Base-by-base conservation (phyloP, 176 grass and related monocot genomes). In the Cymbopogon citratus region DNA sequence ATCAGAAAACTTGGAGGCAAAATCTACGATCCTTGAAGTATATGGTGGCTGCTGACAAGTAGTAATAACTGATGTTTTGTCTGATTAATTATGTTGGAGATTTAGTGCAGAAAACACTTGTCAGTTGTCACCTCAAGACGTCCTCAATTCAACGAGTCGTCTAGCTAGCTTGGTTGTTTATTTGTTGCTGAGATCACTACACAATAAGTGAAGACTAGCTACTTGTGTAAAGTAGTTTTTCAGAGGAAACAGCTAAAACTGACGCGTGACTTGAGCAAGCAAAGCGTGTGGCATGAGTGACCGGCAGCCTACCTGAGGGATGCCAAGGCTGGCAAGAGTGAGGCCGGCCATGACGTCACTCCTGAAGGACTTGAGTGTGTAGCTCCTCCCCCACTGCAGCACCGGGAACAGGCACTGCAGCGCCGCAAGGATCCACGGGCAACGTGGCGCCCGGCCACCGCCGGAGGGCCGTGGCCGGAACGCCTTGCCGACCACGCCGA, bases 261-360 rank as follows among this genome's bases (percentile, higher is more conserved):
- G 79, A 76, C 48, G 45, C 16, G 8, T 2, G 60, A 26, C 25
- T 16, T 31, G 41, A 65, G 33, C 19, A 46, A 33, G 11, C 21
- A 15, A 33, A 65, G 29, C 71, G 61, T 29, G 44, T 75, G 29
- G 1, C 59, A 62, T 13, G n/a, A n/a, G n/a, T n/a, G 24, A 27
- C 59, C 72, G 40, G 7, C 62, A 46, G 12, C 25, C 10, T 80
- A 94, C 92, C 92, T 98, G 95, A 14, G 95, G 95, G 56, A 98
- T 98, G 19, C 92, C 95, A 65, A 98, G 88, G 86, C 95, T 98
- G 11, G 95, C 95, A 81, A 98, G 95, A 51, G 95, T 98, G 0
- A 98, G 85, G 40, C 95, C 92, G 63, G 92, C 95, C 92, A 94
- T 92, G 33, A 98, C 28, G 67, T 98, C 95, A 76, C 92, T 92